Evolutionary conservation across 768 basidiomycete species (phyloP), one percentile per base, ranked within the genome.

Genomic region (Tylopilus sp.): DNA sequence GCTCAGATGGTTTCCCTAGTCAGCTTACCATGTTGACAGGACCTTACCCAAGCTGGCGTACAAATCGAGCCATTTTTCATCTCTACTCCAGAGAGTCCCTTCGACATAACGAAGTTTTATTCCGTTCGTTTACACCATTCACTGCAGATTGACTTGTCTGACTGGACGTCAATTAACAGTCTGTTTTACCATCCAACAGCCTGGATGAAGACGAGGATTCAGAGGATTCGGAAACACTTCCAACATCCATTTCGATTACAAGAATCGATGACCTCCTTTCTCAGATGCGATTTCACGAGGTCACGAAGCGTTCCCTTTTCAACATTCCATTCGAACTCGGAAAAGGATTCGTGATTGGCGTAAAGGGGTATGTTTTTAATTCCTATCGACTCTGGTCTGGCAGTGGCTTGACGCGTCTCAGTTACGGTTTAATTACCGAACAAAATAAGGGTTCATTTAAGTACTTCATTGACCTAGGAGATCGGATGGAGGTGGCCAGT

Each of bases 61-160:
- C 78, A 78, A 6, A 75, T 97, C 38, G 88, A 92, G 55, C 91
- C 94, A 0, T 97, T 95, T 70, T 95, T 97, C 70, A 91, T 98
- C 47, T 82, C 81, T 48, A 81, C 80, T 0, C 68, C 76, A 4
- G 79, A 82, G 5, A 82, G 80, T 40, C 73, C 78, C 0, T 98
- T 97, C 54, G 81, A 90, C 45, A 63, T 82, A 4, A 70, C 76
- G 21, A 89, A 82, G 51, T 94, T 94, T 67, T 95, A 89, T 66
- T 81, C 85, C 9, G 91, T 92, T 52, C 47, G 82, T 68, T 35
- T 44, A 44, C 28, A 42, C 8, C 40, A 1, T 36, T 43, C 15
- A 35, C 1, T 25, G 18, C 12, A 20, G n/a, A 18, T 28, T n/a
- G 28, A 40, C 5, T 18, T 31, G 38, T 41, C 18, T 54, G 43